These are phyloP conservation scores for Aristolochia fimbriata DNA, from an alignment of 164 flowering plant species.

Conservation along the genomic window DNA sequence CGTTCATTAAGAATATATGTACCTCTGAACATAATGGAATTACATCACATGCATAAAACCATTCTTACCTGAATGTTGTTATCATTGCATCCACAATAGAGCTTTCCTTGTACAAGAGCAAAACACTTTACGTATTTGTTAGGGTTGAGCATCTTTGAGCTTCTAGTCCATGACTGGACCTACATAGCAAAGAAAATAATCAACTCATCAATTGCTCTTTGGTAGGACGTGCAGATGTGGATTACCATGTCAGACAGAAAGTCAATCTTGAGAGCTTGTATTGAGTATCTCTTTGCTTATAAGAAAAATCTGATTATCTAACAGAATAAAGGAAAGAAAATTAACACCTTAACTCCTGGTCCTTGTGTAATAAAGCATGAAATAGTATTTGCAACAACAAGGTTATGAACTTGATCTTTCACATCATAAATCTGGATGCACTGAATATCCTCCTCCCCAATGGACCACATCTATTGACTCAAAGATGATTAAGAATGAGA, in stretches of 20 bases:
- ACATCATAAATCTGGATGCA: slow-evolving; percentile 57
- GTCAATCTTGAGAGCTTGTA: neutral
- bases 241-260: no score
- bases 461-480: slow-evolving; percentile 60
- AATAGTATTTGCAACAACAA: slow-evolving; percentile 50
- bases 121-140: slow-evolving; percentile 53
- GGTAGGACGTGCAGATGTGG: neutral
- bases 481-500: neutral
- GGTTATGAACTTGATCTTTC: slow-evolving; percentile 62
- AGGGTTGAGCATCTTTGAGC: slow-evolving; percentile 41
- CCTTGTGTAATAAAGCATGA: slow-evolving; percentile 74
- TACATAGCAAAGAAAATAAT: slow-evolving; percentile 9
- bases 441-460: slow-evolving; percentile 33
- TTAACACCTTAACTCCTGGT: slow-evolving; percentile 64
- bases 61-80: slow-evolving; percentile 56
- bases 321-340: neutral
- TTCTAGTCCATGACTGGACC: slow-evolving; percentile 76
- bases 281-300: neutral
- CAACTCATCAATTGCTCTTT: neutral
- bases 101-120: slow-evolving; percentile 50
- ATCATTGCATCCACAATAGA: slow-evolving; percentile 74
- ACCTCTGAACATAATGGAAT: neutral
- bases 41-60: neutral
- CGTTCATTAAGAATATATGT: neutral
- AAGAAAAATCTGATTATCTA: neutral